Conservation (phyloP, 1,284 basidiomycete genomes). For the Coriolopsis trogii region DNA sequence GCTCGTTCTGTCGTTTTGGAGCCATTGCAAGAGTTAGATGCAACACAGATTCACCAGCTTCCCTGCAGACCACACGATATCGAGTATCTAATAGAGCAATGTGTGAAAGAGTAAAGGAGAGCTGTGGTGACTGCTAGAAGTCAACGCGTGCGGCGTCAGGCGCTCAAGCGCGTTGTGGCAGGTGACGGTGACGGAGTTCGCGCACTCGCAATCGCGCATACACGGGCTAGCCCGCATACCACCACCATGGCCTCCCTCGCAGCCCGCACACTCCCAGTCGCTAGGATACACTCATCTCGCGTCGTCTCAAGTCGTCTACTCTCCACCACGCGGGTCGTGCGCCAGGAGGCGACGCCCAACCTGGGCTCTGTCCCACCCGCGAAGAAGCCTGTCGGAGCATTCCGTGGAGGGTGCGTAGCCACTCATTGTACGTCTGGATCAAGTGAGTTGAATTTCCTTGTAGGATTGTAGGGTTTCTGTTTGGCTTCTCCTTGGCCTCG, state of each 20-base stretch:
- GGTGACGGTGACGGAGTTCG: too few species aligned
- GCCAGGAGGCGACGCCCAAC: constrained; percentile 51
- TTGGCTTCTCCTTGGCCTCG: constrained; percentile 86
- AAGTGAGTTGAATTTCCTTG: background rate
- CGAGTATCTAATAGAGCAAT: too few species aligned
- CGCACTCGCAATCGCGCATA: background rate
- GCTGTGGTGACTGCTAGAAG: background rate
- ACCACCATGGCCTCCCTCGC: constrained; percentile 43
- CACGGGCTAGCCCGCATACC: constrained; percentile 8
- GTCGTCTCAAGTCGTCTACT: constrained; percentile 32
- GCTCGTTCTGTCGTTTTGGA: constrained; percentile 50
- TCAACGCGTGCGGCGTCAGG: constrained; percentile 1
- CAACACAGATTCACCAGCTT: background rate
- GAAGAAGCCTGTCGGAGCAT: constrained; percentile 83
- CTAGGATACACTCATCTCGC: constrained; percentile 26
- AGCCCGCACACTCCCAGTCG: constrained; percentile 42
- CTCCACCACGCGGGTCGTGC: constrained; percentile 41
- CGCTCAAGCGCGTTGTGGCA: constrained; percentile 13
- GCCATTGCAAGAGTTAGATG: constrained; percentile 39
- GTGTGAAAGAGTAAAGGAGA: too few species aligned
- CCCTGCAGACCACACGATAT: too few species aligned
- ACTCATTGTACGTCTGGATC: background rate
- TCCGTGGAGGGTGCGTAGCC: constrained; percentile 80
- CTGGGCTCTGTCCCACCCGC: constrained; percentile 59
- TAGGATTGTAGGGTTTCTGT: constrained; percentile 87